Percentiles rank a stretch among this genome's conserved stretches.
phyloP scores from a whole-genome alignment of 2,329 filamentous ascomycete species.

The Cordyceps cicadae region DNA sequence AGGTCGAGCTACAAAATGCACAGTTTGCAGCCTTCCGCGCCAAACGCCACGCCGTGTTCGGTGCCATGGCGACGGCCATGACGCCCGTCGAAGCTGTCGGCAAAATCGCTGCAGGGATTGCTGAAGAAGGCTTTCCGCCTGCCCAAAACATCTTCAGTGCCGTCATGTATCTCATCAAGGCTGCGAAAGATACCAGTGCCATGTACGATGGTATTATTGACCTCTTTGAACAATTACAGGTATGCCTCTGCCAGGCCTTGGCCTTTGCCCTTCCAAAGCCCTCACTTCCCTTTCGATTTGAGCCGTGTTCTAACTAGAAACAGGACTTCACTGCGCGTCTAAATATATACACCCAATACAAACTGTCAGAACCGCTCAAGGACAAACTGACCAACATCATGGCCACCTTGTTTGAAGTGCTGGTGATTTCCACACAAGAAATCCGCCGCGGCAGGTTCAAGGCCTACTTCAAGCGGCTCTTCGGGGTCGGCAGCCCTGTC shows the following conservation, averaged over 20 bases:
- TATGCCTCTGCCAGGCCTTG: slow-evolving; percentile 11
- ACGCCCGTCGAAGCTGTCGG: slow-evolving; percentile 33
- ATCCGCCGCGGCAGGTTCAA: slow-evolving; percentile 33
- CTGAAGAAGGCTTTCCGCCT: slow-evolving; percentile 31
- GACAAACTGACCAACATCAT: slow-evolving; percentile 34
- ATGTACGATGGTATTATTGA: slow-evolving; percentile 38
- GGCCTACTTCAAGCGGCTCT: slow-evolving; percentile 31
- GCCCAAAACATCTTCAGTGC: slow-evolving; percentile 34
- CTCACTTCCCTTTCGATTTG: neutral
- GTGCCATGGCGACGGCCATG: slow-evolving; percentile 24
- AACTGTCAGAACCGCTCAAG: slow-evolving; percentile 29
- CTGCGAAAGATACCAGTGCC: slow-evolving; percentile 35
- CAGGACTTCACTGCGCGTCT: slow-evolving; percentile 35
- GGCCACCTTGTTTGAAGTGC: slow-evolving; percentile 35
- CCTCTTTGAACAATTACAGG: slow-evolving; percentile 33
- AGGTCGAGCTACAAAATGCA: slow-evolving; percentile 28
- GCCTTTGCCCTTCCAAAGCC: neutral
- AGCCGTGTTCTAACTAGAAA: neutral
- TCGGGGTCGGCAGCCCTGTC: slow-evolving; percentile 32
- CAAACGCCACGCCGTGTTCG: slow-evolving; percentile 26
- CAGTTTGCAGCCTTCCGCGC: slow-evolving; percentile 30
- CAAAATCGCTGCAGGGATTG: slow-evolving; percentile 28
- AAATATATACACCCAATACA: slow-evolving; percentile 31
- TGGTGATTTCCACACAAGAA: slow-evolving; percentile 35
- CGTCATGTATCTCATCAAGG: slow-evolving; percentile 33